Percentiles rank a stretch among this genome's conserved stretches.
phyloP scores from a whole-genome alignment of 495 filamentous ascomycete genomes.

The Talaromyces wortmannii region DNA sequence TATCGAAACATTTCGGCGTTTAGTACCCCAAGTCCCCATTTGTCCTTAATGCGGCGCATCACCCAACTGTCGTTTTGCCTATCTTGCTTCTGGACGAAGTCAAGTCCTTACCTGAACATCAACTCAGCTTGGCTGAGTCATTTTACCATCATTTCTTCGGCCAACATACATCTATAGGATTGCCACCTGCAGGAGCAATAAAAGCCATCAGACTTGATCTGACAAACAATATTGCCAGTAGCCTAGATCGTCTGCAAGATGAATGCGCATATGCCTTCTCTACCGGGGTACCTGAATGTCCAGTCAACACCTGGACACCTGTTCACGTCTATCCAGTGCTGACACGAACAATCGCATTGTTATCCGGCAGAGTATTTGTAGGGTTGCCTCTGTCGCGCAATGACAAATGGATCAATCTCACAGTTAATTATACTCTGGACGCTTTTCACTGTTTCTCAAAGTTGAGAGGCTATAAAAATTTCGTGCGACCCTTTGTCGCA shows the following conservation, averaged over 20 bases:
- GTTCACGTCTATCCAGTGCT: not conserved
- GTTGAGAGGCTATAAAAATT: not conserved
- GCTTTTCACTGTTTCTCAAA: slow-evolving; percentile 23
- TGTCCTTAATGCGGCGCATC: not conserved
- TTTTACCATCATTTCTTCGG: not conserved
- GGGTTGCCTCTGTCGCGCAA: slow-evolving; percentile 44
- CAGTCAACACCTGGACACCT: not conserved
- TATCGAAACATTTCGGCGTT: not conserved
- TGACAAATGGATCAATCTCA: slow-evolving; percentile 47
- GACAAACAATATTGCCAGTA: not conserved
- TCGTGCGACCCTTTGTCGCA: not conserved
- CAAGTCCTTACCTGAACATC: not conserved
- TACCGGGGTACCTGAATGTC: not conserved
- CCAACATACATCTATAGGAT: not conserved
- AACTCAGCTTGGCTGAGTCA: not conserved
- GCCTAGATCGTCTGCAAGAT: not conserved
- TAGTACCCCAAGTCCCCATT: not conserved
- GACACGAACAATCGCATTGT: not conserved
- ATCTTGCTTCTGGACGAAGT: not conserved
- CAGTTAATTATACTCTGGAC: slow-evolving; percentile 51
- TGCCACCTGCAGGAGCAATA: not conserved
- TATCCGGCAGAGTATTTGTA: slow-evolving; percentile 32
- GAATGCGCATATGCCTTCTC: not conserved
- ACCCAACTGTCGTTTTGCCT: not conserved
- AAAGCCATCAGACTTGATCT: not conserved